Evolutionary conservation across 2,329 filamentous ascomycete genomes (phyloP).

Genomic region (Clonostachys rosea): DNA sequence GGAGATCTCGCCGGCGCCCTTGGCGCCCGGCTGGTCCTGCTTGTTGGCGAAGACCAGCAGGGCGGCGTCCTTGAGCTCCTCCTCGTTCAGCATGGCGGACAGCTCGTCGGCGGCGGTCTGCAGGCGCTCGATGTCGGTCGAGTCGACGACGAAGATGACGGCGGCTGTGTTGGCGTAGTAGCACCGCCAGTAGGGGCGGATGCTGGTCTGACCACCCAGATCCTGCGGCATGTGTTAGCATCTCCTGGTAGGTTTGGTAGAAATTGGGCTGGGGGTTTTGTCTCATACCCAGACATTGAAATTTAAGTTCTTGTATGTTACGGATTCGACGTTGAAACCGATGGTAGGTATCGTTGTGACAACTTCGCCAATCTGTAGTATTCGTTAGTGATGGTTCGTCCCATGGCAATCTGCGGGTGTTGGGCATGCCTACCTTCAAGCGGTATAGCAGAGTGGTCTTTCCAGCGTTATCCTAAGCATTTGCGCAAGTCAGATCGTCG

Average conservation of each 20-base stretch:
- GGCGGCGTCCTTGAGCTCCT: constrained; percentile 89
- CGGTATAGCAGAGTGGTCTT: constrained; percentile 97
- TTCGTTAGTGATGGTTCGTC: background rate
- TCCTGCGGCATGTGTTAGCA: constrained; percentile 46
- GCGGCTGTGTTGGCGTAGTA: constrained; percentile 99
- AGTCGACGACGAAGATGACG: constrained; percentile 98
- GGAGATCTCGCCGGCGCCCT: constrained; percentile 93
- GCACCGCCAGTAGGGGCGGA: constrained; percentile 97
- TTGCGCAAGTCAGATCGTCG: constrained; percentile 1
- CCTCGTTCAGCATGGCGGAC: constrained; percentile 92
- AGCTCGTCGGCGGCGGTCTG: constrained; percentile 91
- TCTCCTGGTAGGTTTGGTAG: background rate
- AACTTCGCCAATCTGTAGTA: constrained; percentile 82
- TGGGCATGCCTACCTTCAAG: constrained; percentile 64
- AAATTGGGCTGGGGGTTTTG: background rate
- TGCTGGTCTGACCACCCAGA: constrained; percentile 95
- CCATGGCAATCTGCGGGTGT: background rate
- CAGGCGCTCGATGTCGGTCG: constrained; percentile 92
- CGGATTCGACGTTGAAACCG: constrained; percentile 98
- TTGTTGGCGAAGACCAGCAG: constrained; percentile 98
- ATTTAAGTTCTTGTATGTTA: constrained; percentile 97
- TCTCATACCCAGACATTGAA: constrained; percentile 92
- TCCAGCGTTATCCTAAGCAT: constrained; percentile 82
- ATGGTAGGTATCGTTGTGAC: constrained; percentile 99
- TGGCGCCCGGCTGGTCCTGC: constrained; percentile 95